Percentiles rank a stretch among this genome's conserved stretches.
Conservation (phyloP, 306 rosid genomes). For the Begonia masoniana region DNA sequence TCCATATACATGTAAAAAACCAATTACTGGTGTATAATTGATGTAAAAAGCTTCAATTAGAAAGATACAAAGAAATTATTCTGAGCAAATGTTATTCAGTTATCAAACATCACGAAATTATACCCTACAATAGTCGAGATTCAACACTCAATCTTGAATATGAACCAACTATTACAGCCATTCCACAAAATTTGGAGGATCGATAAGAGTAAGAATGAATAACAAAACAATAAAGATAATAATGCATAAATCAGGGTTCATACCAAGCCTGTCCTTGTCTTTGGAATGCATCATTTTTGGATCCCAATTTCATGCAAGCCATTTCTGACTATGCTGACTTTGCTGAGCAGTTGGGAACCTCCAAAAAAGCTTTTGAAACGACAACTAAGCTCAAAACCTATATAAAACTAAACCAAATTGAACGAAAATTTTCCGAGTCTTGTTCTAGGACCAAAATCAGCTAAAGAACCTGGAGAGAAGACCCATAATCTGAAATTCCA, state of each 20-base stretch:
- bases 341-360: too few relatives aligned
- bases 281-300: conserved; percentile 86
- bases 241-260: conserved; percentile 8
- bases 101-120: too few relatives aligned
- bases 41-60: too few relatives aligned
- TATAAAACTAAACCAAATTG: conserved; percentile 14
- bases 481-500: conserved; percentile 7
- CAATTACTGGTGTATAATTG: too few relatives aligned
- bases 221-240: background rate
- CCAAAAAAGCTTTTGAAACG: too few relatives aligned
- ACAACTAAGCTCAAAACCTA: background rate
- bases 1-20: background rate
- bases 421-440: conserved; percentile 2
- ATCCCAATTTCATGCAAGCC: conserved; percentile 96
- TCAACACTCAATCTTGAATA: too few relatives aligned
- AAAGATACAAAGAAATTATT: too few relatives aligned
- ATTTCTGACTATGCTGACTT: conserved; percentile 18
- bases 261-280: conserved; percentile 99
- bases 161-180: too few relatives aligned
- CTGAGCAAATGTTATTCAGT: too few relatives aligned
- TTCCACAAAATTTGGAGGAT: too few relatives aligned
- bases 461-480: background rate
- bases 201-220: too few relatives aligned
- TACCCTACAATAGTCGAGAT: too few relatives aligned
- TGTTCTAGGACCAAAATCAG: conserved; percentile 9